These are phyloP conservation scores for Vicia villosa DNA, from an alignment of 306 rosid species.

Conservation along the genomic window DNA sequence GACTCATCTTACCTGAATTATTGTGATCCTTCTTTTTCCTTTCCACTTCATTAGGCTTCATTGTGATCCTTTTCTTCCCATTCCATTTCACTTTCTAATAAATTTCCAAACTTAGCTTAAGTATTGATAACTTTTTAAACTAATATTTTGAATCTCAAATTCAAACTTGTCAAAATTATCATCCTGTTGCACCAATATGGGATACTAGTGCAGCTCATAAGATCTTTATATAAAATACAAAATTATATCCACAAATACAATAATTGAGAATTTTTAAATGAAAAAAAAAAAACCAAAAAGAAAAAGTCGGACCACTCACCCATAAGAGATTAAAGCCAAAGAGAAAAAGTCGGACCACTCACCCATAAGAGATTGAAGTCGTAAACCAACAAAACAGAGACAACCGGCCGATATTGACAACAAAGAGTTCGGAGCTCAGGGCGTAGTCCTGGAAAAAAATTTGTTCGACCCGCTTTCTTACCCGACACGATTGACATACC, in stretches of 20 bases:
- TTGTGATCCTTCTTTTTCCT: neutral
- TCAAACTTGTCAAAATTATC: neutral
- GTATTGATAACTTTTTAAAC: neutral
- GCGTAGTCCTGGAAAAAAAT: too few relatives aligned
- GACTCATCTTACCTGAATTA: neutral
- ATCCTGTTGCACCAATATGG: neutral
- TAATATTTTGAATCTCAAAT: neutral
- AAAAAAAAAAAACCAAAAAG: neutral
- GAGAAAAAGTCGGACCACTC: slow-evolving; percentile 1
- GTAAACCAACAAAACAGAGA: neutral
- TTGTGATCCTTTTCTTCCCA: neutral
- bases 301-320: slow-evolving; percentile 1
- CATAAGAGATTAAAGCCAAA: neutral
- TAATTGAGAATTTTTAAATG: neutral
- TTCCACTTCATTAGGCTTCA: neutral
- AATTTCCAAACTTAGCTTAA: neutral
- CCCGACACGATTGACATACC: too few relatives aligned
- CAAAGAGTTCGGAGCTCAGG: too few relatives aligned
- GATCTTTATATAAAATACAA: too few relatives aligned
- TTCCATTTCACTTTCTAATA: neutral
- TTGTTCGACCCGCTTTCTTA: too few relatives aligned
- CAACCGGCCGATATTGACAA: neutral
- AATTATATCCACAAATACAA: too few relatives aligned
- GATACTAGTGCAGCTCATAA: neutral
- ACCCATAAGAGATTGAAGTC: neutral